These are phyloP conservation scores for Cordyceps cicadae DNA, from an alignment of 2,329 filamentous ascomycete species.

Conservation along the genomic window DNA sequence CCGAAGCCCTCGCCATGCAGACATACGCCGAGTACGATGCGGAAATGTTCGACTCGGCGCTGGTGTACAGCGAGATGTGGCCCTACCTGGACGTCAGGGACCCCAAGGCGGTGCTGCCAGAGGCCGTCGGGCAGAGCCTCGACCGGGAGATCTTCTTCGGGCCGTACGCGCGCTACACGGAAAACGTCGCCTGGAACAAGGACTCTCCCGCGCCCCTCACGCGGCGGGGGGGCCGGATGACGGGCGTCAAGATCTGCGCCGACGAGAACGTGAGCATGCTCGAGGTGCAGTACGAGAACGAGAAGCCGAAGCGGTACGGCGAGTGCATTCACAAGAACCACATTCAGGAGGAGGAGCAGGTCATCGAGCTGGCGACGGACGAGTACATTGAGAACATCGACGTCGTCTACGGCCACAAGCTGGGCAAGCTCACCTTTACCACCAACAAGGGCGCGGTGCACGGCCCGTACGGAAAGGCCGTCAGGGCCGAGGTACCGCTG, in stretches of 20 bases:
- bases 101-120: no score
- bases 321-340: no score
- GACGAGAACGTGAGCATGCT: background rate
- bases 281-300: background rate
- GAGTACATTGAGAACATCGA: background rate
- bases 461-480: background rate
- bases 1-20: no score
- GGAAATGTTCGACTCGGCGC: no score
- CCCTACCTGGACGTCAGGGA: no score
- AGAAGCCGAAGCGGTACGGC: background rate
- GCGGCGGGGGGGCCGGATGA: background rate
- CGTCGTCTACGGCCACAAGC: background rate
- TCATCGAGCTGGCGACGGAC: background rate
- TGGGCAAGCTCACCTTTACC: background rate
- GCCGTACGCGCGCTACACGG: background rate
- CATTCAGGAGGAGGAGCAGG: no score
- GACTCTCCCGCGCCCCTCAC: background rate
- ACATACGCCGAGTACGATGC: background rate
- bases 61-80: no score
- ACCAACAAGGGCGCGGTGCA: background rate
- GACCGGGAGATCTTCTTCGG: background rate
- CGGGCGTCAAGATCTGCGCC: background rate
- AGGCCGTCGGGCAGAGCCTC: background rate
- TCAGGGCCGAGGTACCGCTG: background rate
- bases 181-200: background rate